Conservation (phyloP, 2,329 filamentous ascomycete species). For the Neoscytalidium dimidiatum region DNA sequence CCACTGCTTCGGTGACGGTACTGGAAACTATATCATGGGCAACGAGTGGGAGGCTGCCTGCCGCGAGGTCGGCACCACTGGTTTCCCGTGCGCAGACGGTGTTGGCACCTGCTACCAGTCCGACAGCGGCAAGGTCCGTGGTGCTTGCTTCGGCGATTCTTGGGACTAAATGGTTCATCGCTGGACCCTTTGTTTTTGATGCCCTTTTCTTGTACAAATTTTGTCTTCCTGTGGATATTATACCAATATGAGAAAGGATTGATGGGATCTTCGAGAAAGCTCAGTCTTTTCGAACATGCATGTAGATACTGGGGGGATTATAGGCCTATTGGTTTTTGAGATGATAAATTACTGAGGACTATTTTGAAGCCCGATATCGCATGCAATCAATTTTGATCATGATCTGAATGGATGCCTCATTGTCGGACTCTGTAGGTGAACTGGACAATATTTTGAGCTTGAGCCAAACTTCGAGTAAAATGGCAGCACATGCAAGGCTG, state of each 20-base stretch:
- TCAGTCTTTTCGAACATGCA: background rate
- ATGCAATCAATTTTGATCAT: too few relatives aligned
- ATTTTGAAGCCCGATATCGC: too few relatives aligned
- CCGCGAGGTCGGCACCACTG: background rate
- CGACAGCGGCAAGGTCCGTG: background rate
- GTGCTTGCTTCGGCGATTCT: background rate
- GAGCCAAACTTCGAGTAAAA: too few relatives aligned
- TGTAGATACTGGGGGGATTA: background rate
- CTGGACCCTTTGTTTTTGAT: background rate
- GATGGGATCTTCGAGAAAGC: background rate
- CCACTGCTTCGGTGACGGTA: background rate
- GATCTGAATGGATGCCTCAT: too few relatives aligned
- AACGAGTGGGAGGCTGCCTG: slow-evolving; percentile 4
- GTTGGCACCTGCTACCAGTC: background rate
- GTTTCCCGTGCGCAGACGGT: background rate
- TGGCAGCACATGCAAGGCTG: too few relatives aligned
- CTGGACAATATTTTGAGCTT: too few relatives aligned
- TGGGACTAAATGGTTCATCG: background rate
- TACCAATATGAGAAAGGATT: background rate
- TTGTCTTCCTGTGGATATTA: background rate
- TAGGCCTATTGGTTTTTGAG: background rate
- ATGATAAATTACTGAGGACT: too few relatives aligned
- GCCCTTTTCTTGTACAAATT: background rate
- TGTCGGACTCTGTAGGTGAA: too few relatives aligned
- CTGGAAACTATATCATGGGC: background rate